phyloP scores from a whole-genome alignment of 495 filamentous ascomycete species.

The Barbatosphaeria neglecta region DNA sequence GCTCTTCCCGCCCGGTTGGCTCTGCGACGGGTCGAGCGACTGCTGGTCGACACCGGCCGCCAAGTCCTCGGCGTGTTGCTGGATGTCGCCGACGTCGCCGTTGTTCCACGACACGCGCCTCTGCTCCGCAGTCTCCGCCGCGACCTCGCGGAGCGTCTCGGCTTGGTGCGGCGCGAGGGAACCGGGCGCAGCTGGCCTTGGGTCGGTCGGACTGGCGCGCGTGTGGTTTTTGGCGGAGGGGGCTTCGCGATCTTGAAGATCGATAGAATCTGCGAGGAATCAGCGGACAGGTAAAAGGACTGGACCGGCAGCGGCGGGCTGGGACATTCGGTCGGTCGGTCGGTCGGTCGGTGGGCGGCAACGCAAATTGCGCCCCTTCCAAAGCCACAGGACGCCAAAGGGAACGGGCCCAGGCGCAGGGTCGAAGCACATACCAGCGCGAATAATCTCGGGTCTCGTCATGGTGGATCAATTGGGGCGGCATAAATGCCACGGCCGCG shows the following conservation, averaged over 20 bases:
- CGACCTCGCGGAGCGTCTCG: conserved; percentile 64
- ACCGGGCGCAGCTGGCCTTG: conserved; percentile 31
- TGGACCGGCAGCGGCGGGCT: background rate
- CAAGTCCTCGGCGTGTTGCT: conserved; percentile 38
- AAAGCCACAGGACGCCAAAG: conserved; percentile 1
- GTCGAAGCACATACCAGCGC: conserved; percentile 49
- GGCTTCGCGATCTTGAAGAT: conserved; percentile 74
- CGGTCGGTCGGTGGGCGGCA: too few relatives aligned
- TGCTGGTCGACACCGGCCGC: conserved; percentile 31
- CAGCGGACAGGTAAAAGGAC: conserved; percentile 7
- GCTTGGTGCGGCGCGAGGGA: conserved; percentile 73
- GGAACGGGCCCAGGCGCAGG: conserved; percentile 3
- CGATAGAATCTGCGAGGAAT: conserved; percentile 66
- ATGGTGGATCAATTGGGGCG: conserved; percentile 31
- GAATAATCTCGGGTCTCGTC: conserved; percentile 67
- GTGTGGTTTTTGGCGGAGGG: conserved; percentile 73
- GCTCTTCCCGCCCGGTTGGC: conserved; percentile 10
- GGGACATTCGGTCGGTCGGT: background rate
- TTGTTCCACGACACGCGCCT: conserved; percentile 36
- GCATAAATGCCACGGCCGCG: conserved; percentile 9
- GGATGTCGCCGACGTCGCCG: conserved; percentile 34
- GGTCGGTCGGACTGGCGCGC: background rate
- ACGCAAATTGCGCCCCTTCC: too few relatives aligned
- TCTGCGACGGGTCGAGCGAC: conserved; percentile 30
- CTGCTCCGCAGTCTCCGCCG: conserved; percentile 62